These are phyloP conservation scores for Lactarius pseudohatsudake DNA, from an alignment of 768 basidiomycete genomes.

Conservation along the genomic window DNA sequence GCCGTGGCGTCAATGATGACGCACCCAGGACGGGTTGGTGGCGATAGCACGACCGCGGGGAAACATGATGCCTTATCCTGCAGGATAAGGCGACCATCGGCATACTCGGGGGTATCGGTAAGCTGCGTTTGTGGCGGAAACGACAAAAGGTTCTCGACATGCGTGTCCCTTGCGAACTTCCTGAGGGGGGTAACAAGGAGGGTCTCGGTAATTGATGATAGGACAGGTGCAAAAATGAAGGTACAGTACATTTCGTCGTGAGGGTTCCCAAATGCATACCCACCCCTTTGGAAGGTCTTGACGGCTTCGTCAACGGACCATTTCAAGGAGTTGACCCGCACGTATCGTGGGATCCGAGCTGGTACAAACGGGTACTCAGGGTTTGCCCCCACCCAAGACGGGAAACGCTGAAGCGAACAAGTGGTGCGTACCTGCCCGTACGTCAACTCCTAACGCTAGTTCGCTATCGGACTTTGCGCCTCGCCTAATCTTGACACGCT, in stretches of 20 bases:
- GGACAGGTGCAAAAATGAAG: conserved; percentile 18
- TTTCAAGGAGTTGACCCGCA: conserved; percentile 73
- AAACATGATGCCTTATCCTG: conserved; percentile 99
- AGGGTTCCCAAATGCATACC: conserved; percentile 54
- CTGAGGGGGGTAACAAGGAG: conserved; percentile 36
- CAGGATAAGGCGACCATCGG: conserved; percentile 78
- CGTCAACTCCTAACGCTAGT: conserved; percentile 60
- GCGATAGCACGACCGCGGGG: conserved; percentile 83
- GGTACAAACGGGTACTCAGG: conserved; percentile 3
- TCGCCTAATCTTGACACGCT: conserved; percentile 75
- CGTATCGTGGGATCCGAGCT: conserved; percentile 82
- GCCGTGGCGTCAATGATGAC: conserved; percentile 91
- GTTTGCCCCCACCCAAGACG: conserved; percentile 11
- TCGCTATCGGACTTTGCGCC: conserved; percentile 65
- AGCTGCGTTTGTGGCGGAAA: conserved; percentile 70
- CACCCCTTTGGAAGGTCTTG: conserved; percentile 51
- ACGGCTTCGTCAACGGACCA: conserved; percentile 70
- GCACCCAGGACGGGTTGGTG: conserved; percentile 51
- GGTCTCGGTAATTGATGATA: background rate
- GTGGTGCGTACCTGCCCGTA: conserved; percentile 55
- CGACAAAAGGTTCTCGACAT: conserved; percentile 78
- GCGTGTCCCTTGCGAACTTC: conserved; percentile 71
- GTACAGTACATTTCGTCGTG: conserved; percentile 58
- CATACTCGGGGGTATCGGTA: conserved; percentile 70
- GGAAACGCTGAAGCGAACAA: background rate